These are phyloP conservation scores for Neurospora tetrasperma DNA, from an alignment of 495 filamentous ascomycete genomes.

Conservation along the genomic window DNA sequence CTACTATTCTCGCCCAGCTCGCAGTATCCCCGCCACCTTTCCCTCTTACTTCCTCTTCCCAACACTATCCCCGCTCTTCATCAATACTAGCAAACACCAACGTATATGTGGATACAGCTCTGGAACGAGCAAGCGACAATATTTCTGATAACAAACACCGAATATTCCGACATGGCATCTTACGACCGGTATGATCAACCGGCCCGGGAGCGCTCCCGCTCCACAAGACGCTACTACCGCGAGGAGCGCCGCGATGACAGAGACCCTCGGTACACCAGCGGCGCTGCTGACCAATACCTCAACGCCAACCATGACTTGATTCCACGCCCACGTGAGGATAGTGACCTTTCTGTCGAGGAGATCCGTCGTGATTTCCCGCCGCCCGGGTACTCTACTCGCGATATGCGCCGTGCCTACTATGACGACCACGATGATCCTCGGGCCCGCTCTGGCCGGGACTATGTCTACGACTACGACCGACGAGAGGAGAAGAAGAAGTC, in stretches of 20 bases:
- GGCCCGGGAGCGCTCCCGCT: conserved; percentile 29
- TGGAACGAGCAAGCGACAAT: background rate
- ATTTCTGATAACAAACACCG: background rate
- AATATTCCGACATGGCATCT: conserved; percentile 27
- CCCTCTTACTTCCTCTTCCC: background rate
- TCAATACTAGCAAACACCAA: background rate
- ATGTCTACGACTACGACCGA: conserved; percentile 38
- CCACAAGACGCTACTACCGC: conserved; percentile 33
- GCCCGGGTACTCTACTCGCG: conserved; percentile 39
- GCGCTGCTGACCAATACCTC: conserved; percentile 40
- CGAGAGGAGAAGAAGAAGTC: conserved; percentile 40
- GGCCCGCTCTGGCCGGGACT: conserved; percentile 27
- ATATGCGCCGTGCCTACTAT: conserved; percentile 41
- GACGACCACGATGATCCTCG: conserved; percentile 35
- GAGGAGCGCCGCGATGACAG: conserved; percentile 36
- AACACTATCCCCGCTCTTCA: background rate
- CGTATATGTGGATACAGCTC: background rate
- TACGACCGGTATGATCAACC: conserved; percentile 40
- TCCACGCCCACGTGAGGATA: conserved; percentile 41
- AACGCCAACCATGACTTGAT: conserved; percentile 41
- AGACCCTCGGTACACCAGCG: conserved; percentile 35
- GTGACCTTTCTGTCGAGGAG: conserved; percentile 47
- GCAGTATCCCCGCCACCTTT: background rate
- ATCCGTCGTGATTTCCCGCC: conserved; percentile 59
- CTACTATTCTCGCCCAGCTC: background rate